Percentiles rank a stretch among this genome's conserved stretches.
Evolutionary conservation across 208 protist genomes (phyloP).

Genomic region (Wallacemonas collosoma): DNA sequence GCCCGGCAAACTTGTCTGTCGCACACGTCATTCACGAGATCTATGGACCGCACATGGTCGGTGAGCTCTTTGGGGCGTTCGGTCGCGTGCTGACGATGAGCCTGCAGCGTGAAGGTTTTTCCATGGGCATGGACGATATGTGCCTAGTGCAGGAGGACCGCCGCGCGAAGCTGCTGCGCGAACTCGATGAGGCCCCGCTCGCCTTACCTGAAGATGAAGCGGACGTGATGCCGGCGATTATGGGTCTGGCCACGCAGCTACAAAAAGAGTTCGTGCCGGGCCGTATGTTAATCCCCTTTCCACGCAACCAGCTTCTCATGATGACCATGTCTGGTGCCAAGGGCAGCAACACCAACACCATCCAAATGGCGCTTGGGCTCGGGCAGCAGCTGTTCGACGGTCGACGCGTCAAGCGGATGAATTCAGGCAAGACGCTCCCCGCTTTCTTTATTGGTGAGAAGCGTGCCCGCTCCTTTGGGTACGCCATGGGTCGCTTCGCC

Average conservation of each 20-base stretch:
- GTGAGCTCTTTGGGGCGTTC: conserved; percentile 94
- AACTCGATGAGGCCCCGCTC: conserved; percentile 82
- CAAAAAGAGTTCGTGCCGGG: conserved; percentile 91
- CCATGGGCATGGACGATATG: conserved; percentile 99
- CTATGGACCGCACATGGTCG: conserved; percentile 95
- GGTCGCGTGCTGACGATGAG: conserved; percentile 96
- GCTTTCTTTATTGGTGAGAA: conserved; percentile 80
- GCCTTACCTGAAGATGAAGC: conserved; percentile 77
- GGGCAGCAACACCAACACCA: conserved; percentile 98
- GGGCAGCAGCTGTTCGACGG: conserved; percentile 99
- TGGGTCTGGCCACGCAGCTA: conserved; percentile 75
- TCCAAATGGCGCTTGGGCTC: conserved; percentile 96
- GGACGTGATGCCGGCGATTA: conserved; percentile 75
- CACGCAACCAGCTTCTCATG: conserved; percentile 97
- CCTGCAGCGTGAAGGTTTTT: conserved; percentile 97
- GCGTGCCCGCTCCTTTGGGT: conserved; percentile 86
- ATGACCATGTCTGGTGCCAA: conserved; percentile 99
- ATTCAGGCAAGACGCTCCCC: conserved; percentile 97
- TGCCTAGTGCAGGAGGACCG: conserved; percentile 84
- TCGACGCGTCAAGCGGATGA: conserved; percentile 96
- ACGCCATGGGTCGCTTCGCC: conserved; percentile 96
- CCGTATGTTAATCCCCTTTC: conserved; percentile 94
- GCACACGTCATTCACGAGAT: conserved; percentile 97
- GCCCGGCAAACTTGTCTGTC: conserved; percentile 82
- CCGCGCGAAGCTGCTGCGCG: conserved; percentile 65